Conservation (phyloP, 192 early-diverging fungal species). For the Diversispora eburnea region DNA sequence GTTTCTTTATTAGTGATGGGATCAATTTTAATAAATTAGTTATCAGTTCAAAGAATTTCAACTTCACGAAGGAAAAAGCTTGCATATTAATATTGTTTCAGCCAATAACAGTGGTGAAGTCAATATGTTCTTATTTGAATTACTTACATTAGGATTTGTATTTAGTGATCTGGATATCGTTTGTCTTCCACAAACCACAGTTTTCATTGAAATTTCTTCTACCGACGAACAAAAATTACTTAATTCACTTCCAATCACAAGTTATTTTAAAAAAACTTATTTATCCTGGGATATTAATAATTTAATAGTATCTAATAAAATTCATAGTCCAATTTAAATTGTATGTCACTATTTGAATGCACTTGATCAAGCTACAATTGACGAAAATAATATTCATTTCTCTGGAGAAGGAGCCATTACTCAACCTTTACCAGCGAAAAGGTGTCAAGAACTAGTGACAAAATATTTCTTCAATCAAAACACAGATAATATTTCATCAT, state of each 20-base stretch:
- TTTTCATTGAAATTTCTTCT: constrained; percentile 27
- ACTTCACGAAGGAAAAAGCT: constrained; percentile 11
- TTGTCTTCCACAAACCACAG: neutral
- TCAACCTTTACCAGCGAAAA: neutral
- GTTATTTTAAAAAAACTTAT: neutral
- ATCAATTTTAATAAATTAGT: constrained; percentile 15
- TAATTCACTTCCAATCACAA: constrained; percentile 10
- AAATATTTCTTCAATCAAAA: constrained; percentile 25
- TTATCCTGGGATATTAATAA: constrained; percentile 19
- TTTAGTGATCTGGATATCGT: constrained; percentile 10
- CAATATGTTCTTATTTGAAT: constrained; percentile 27
- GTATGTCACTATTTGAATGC: constrained; percentile 19
- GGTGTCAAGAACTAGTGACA: constrained; percentile 15
- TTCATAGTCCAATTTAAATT: constrained; percentile 15
- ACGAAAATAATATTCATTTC: constrained; percentile 7
- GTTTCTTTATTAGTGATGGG: constrained; percentile 21
- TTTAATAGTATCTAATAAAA: constrained; percentile 1
- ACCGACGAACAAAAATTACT: constrained; percentile 21
- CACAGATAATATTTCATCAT: constrained; percentile 11
- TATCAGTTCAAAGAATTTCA: neutral
- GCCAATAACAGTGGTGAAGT: constrained; percentile 11
- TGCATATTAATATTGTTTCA: constrained; percentile 26
- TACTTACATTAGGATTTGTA: constrained; percentile 21
- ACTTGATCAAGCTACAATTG: neutral
- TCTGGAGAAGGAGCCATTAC: neutral